Percentiles rank a stretch among this genome's conserved stretches.
These are phyloP conservation scores for Cladosporium sphaerospermum DNA, from an alignment of 2,329 filamentous ascomycete species.

Conservation along the genomic window DNA sequence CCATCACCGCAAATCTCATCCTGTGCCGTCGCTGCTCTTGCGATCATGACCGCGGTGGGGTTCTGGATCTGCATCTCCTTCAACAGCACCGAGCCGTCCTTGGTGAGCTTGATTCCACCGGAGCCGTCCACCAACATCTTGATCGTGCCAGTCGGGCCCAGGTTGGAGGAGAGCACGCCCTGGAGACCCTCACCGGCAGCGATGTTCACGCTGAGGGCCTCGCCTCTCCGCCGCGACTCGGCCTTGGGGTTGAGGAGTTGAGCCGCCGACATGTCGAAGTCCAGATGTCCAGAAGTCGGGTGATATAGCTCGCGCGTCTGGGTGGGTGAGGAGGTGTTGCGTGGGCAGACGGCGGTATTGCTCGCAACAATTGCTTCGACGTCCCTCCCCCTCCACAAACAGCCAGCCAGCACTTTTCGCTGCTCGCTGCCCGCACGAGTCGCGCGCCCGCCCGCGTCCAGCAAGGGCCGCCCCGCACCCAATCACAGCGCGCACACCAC, in stretches of 20 bases:
- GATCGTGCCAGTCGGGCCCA: conserved; percentile 87
- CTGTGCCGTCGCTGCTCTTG: conserved; percentile 84
- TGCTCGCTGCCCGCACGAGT: too few relatives aligned
- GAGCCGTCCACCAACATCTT: conserved; percentile 77
- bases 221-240: conserved; percentile 93
- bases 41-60: conserved; percentile 82
- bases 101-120: conserved; percentile 89
- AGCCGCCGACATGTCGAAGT: conserved; percentile 75
- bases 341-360: not conserved
- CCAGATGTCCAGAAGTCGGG: not conserved
- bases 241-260: conserved; percentile 98
- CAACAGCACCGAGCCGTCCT: conserved; percentile 86
- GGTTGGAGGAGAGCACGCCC: conserved; percentile 83
- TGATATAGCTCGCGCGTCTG: not conserved
- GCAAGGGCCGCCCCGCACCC: not conserved
- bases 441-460: too few relatives aligned
- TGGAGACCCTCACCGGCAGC: conserved; percentile 78
- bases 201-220: conserved; percentile 96
- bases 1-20: conserved; percentile 98
- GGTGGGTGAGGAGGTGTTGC: not conserved
- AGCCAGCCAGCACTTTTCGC: not conserved
- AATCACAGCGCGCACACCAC: not conserved
- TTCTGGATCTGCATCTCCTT: conserved; percentile 92
- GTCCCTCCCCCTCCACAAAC: not conserved
- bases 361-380: not conserved